These are phyloP conservation scores for Triglochin maritima DNA, from an alignment of 106 monocot genomes.

Conservation along the genomic window DNA sequence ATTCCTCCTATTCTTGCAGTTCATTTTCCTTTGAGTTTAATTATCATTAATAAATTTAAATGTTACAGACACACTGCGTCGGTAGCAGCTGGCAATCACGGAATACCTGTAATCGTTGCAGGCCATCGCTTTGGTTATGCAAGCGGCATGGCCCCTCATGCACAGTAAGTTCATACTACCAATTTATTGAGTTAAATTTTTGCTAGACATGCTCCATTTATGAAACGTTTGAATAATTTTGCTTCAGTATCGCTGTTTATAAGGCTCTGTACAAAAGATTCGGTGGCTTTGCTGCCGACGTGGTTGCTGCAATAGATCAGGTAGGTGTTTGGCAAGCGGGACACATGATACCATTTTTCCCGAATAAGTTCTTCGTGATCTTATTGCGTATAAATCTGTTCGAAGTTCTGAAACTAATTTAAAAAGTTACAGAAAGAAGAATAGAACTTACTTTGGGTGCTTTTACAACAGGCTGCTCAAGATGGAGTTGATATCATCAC, in stretches of 20 bases:
- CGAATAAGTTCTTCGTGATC: background rate
- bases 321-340: conserved; percentile 14
- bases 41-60: background rate
- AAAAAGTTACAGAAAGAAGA: no score
- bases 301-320: conserved; percentile 99
- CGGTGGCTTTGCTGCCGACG: conserved; percentile 97
- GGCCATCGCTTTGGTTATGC: conserved; percentile 94
- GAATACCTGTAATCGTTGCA: conserved; percentile 71
- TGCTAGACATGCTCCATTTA: background rate
- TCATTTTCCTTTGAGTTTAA: background rate
- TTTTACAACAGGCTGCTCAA: conserved; percentile 67
- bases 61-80: conserved; percentile 80
- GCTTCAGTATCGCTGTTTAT: conserved; percentile 88
- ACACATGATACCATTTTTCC: background rate
- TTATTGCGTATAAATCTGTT: no score
- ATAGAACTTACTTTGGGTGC: no score
- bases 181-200: background rate
- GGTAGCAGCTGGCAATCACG: conserved; percentile 93
- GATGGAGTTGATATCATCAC: conserved; percentile 94
- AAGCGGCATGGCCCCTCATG: conserved; percentile 99
- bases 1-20: background rate
- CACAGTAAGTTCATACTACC: conserved; percentile 45
- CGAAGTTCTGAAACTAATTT: no score
- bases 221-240: background rate
- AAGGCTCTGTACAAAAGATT: conserved; percentile 94